These are phyloP conservation scores for Penicillium canescens DNA, from an alignment of 495 filamentous ascomycete species.

Conservation along the genomic window DNA sequence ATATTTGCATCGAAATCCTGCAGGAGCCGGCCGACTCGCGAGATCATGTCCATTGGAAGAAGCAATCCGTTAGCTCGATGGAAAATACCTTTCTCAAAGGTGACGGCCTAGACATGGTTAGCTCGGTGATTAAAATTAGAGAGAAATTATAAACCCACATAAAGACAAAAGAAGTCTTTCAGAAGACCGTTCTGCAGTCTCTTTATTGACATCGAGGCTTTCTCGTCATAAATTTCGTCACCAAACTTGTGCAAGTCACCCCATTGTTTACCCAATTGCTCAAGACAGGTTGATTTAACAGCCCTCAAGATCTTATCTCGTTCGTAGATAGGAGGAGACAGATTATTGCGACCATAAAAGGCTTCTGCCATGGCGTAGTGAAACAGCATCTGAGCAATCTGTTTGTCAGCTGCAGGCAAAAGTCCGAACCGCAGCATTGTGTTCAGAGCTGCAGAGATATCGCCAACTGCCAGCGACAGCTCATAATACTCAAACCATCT, in stretches of 20 bases:
- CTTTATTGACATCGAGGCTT: neutral
- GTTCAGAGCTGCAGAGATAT: constrained; percentile 5
- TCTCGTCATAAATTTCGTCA: neutral
- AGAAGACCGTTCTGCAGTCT: neutral
- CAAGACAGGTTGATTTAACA: neutral
- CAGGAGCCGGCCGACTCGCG: neutral
- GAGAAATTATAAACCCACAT: neutral
- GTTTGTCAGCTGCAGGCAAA: constrained; percentile 2
- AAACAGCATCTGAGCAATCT: constrained; percentile 2
- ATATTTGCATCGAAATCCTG: neutral
- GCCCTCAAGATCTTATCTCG: neutral
- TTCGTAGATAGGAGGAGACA: neutral
- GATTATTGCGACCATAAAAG: neutral
- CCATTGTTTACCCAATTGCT: constrained; percentile 1
- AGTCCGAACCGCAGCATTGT: neutral
- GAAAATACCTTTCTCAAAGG: neutral
- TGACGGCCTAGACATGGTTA: constrained; percentile 1
- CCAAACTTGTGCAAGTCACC: neutral
- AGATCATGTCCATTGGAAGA: constrained; percentile 2
- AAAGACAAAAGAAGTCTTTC: constrained; percentile 9
- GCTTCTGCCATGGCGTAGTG: constrained; percentile 5
- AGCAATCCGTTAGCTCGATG: neutral
- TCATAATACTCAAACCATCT: constrained; percentile 18
- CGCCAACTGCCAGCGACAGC: constrained; percentile 3
- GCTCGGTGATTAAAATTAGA: neutral